Percentiles rank a stretch among this genome's conserved stretches.
Evolutionary conservation across 2,329 filamentous ascomycete genomes (phyloP).

Genomic region (Pestalotiopsis sp.): DNA sequence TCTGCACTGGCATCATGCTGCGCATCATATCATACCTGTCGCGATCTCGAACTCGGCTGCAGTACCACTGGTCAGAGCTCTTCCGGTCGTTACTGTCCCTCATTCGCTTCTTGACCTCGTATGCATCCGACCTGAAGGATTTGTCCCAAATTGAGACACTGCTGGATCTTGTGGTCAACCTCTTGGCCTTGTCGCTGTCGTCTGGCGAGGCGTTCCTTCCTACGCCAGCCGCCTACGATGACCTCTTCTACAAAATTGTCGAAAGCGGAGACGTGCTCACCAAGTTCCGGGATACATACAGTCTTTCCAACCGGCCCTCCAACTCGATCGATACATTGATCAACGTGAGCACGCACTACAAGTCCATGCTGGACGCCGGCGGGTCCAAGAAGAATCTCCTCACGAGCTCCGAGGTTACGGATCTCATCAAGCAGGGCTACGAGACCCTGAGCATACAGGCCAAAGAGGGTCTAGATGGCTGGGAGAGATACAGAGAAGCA

Average conservation of each 20-base stretch:
- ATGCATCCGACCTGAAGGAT: constrained; percentile 74
- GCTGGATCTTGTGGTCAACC: constrained; percentile 76
- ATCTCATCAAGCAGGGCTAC: constrained; percentile 95
- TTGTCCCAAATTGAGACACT: constrained; percentile 72
- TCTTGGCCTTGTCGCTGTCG: constrained; percentile 82
- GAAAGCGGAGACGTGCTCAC: constrained; percentile 83
- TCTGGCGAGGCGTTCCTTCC: constrained; percentile 90
- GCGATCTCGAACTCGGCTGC: constrained; percentile 76
- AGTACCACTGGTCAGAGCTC: constrained; percentile 94
- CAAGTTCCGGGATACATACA: constrained; percentile 82
- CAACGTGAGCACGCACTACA: constrained; percentile 83
- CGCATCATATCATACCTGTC: constrained; percentile 84
- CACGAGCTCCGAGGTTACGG: constrained; percentile 81
- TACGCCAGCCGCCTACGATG: constrained; percentile 85
- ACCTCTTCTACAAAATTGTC: constrained; percentile 97
- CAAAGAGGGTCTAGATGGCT: constrained; percentile 82
- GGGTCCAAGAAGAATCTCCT: constrained; percentile 64
- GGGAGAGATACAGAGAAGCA: constrained; percentile 85
- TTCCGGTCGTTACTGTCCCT: constrained; percentile 89
- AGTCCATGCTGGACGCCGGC: constrained; percentile 67
- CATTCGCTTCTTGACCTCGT: constrained; percentile 87
- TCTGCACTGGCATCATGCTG: constrained; percentile 80
- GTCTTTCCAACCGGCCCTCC: constrained; percentile 56
- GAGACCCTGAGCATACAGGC: constrained; percentile 92
- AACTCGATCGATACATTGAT: constrained; percentile 85